These are phyloP conservation scores for Boletus reticuloceps DNA, from an alignment of 768 basidiomycete species.

Conservation along the genomic window DNA sequence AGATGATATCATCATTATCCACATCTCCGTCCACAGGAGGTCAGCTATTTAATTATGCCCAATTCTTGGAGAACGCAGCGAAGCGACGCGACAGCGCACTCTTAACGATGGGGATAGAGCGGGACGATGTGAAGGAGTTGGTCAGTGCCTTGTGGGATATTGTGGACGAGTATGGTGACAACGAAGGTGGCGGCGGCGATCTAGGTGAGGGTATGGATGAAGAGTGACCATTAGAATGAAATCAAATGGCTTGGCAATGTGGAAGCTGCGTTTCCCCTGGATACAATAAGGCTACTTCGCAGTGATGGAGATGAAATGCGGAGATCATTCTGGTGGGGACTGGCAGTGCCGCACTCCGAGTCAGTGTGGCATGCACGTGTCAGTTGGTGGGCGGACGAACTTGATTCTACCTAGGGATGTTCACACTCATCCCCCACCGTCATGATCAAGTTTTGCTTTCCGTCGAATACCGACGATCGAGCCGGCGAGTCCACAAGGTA, in stretches of 20 bases:
- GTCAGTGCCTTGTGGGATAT: conserved; percentile 59
- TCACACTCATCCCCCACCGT: too few species aligned
- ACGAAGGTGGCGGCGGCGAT: conserved; percentile 21
- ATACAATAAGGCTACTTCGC: too few species aligned
- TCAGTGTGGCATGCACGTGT: background rate
- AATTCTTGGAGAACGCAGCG: conserved; percentile 44
- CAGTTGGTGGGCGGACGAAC: background rate
- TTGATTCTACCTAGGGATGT: too few species aligned
- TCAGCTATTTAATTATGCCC: conserved; percentile 52
- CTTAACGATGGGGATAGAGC: conserved; percentile 40
- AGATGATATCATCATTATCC: conserved; percentile 45
- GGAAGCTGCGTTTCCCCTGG: background rate
- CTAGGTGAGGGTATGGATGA: conserved; percentile 20
- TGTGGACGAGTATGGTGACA: conserved; percentile 42
- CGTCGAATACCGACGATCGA: too few species aligned
- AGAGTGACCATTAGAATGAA: conserved; percentile 4
- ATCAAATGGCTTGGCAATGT: background rate
- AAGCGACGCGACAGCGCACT: conserved; percentile 38
- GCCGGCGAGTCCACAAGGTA: too few species aligned
- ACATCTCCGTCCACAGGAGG: conserved; percentile 38
- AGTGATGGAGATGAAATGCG: background rate
- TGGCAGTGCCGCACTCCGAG: too few species aligned
- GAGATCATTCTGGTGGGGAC: background rate
- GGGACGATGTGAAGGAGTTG: conserved; percentile 58
- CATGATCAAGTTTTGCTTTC: background rate